Evolutionary conservation across 2,329 filamentous ascomycete species (phyloP), one percentile per base, ranked within the genome.

Genomic region (Monilinia fructigena): DNA sequence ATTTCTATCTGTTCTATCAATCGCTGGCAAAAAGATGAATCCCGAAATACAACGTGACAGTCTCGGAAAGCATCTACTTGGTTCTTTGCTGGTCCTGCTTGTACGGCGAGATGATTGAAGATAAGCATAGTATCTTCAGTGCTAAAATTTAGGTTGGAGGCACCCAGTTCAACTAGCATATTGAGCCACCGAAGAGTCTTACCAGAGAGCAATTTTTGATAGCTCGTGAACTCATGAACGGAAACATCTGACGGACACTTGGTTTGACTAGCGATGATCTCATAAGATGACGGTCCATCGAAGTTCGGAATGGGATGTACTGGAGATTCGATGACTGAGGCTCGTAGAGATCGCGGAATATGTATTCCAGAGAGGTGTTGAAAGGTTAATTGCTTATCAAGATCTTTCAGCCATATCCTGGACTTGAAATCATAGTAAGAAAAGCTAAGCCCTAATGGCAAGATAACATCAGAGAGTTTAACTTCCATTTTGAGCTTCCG

Each of bases 101-200:
- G 83, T 0, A 83, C 68, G 0, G 81, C 77, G 0, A 90, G 76
- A 11, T 84, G 82, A 1, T 91, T 72, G 0, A 89, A 70, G 0
- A 77, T 67, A 40, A 79, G 79, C 0, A 83, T 84, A 0, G 81
- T 28, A 28, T 28, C 78, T 40, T 84, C 80, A 0, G 80, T 81
- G 40, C 83, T 85, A 68, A 90, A 85, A 68, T 89, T 89, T 3
- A 92, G 62, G 67, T 82, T 83, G 0, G 81, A 79, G 1, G 82
- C 80, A 0, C 79, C 82, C 3, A 87, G 71, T 68, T 86, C 83
- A 0, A 79, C 68, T 0, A 85, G 70, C 0, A 87, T 76, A 3
- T 79, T 77, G 1, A 77, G 73, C 82, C 84, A 85, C 7, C 83
- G 78, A 0, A 79, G 73, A 54, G 75, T 66, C 20, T 76, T 79